phyloP scores from a whole-genome alignment of 129 eudicot genomes.

The Mikania micrantha region DNA sequence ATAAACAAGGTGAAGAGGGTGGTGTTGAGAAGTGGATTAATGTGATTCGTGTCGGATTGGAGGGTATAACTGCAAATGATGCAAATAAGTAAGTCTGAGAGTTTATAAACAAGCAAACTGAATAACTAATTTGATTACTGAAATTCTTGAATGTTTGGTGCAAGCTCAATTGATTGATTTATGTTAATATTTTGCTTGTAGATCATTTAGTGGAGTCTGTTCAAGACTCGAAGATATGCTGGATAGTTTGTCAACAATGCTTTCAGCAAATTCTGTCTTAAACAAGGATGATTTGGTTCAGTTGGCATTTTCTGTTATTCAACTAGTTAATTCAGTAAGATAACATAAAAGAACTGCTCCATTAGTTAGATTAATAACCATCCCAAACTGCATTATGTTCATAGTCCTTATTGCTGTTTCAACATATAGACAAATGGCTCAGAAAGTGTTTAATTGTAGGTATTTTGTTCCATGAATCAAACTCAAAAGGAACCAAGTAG shows the following conservation, averaged over 20 bases:
- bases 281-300: conserved; percentile 53
- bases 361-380: neutral
- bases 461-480: conserved; percentile 56
- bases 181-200: conserved; percentile 25
- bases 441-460: conserved; percentile 40
- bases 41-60: conserved; percentile 43
- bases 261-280: conserved; percentile 26
- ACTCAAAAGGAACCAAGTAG: conserved; percentile 46
- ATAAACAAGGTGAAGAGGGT: conserved; percentile 24
- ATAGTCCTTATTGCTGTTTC: neutral
- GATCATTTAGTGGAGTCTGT: conserved; percentile 58
- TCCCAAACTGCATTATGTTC: neutral
- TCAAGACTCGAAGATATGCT: conserved; percentile 41
- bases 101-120: neutral
- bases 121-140: conserved; percentile 1
- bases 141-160: neutral
- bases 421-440: neutral
- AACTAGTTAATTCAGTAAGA: conserved; percentile 61
- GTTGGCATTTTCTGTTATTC: conserved; percentile 46
- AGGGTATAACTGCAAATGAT: conserved; percentile 40
- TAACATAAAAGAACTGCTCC: neutral
- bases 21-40: conserved; percentile 34
- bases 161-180: conserved; percentile 5
- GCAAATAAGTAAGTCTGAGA: conserved; percentile 55
- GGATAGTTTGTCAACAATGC: conserved; percentile 45